These are phyloP conservation scores for Raphanus raphanistrum DNA, from an alignment of 345 rosid species.

Conservation along the genomic window DNA sequence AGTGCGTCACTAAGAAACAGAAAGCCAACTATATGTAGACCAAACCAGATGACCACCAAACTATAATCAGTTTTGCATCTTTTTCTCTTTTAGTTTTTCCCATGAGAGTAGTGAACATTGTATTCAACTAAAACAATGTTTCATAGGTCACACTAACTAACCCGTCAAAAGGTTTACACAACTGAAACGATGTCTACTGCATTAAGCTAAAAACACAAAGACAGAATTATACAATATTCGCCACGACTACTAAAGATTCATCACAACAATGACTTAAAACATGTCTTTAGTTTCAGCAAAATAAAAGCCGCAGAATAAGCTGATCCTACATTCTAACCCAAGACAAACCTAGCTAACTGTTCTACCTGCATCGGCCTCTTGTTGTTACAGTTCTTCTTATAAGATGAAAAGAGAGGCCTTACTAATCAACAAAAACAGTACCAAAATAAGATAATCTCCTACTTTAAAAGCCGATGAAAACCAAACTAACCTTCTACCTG, in stretches of 20 bases:
- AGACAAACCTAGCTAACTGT: too few species aligned
- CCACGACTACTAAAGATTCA: too few species aligned
- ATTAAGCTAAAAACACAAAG: neutral
- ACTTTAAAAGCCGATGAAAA: neutral
- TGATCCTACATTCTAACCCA: too few species aligned
- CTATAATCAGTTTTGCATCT: neutral
- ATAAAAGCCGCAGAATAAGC: too few species aligned
- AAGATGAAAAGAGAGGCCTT: too few species aligned
- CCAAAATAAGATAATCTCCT: neutral
- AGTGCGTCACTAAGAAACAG: neutral
- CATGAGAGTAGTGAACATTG: neutral
- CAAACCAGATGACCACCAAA: neutral
- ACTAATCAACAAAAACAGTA: too few species aligned
- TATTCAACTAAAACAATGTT: neutral
- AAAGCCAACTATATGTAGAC: neutral
- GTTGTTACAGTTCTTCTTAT: too few species aligned
- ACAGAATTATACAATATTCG: neutral
- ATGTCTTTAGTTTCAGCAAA: too few species aligned
- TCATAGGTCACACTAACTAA: neutral
- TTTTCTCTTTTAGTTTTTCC: too few species aligned
- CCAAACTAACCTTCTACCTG: neutral
- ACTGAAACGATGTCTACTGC: neutral
- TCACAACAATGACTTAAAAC: too few species aligned
- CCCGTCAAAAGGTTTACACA: neutral
- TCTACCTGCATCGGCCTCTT: too few species aligned